Evolutionary conservation across 2,329 filamentous ascomycete genomes (phyloP).

Genomic region (Aspergillus sp.): DNA sequence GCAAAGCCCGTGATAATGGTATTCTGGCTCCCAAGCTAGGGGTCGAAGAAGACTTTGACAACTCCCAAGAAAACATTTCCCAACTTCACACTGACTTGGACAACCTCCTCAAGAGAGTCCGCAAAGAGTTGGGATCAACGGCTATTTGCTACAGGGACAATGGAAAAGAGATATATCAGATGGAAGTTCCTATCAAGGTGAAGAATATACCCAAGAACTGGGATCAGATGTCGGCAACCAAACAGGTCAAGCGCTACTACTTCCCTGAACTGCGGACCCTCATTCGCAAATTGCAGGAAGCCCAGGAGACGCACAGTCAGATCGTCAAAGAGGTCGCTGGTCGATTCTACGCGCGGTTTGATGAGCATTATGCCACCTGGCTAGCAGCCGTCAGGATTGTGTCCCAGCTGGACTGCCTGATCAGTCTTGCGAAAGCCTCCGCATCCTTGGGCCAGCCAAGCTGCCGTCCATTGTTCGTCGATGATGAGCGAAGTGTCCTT

Average conservation of each 20-base stretch:
- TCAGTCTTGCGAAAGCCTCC: conserved; percentile 88
- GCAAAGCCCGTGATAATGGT: conserved; percentile 73
- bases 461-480: conserved; percentile 84
- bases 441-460: conserved; percentile 78
- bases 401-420: conserved; percentile 89
- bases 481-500: conserved; percentile 80
- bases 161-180: conserved; percentile 95
- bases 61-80: conserved; percentile 73
- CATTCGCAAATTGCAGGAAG: conserved; percentile 86
- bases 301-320: conserved; percentile 89
- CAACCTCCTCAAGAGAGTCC: conserved; percentile 67
- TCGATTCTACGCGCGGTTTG: conserved; percentile 84
- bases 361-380: conserved; percentile 82
- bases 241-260: conserved; percentile 90
- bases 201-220: conserved; percentile 81
- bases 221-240: conserved; percentile 95
- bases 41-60: conserved; percentile 89
- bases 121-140: conserved; percentile 71
- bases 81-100: conserved; percentile 72
- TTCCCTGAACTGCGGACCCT: conserved; percentile 78
- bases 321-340: conserved; percentile 82
- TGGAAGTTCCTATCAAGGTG: conserved; percentile 81
- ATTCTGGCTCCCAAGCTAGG: conserved; percentile 81
- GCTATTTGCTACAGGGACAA: conserved; percentile 76
- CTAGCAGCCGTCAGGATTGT: conserved; percentile 85